Percentiles rank a stretch among this genome's conserved stretches.
phyloP scores from a whole-genome alignment of 441 rosid species.

The Gossypium aridum region DNA sequence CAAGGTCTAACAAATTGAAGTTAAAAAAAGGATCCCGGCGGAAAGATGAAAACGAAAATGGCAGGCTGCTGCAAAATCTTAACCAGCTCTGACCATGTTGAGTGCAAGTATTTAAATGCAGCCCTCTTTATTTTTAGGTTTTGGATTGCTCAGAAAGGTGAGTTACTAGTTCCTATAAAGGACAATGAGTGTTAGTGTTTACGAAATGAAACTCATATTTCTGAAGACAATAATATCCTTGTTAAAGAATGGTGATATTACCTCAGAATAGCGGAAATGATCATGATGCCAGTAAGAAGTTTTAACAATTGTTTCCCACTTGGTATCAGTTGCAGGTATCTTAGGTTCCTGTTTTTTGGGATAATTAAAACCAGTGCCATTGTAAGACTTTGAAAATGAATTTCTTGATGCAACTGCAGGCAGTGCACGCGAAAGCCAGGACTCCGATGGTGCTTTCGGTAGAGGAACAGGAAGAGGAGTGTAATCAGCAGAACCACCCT shows the following conservation, averaged over 20 bases:
- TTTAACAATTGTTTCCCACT: constrained; percentile 94
- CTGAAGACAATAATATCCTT: neutral
- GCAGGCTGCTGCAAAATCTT: constrained; percentile 11
- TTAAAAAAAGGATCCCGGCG: constrained; percentile 3
- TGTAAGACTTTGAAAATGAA: constrained; percentile 27
- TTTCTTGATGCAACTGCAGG: neutral
- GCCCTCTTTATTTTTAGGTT: constrained; percentile 19
- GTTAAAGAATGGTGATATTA: constrained; percentile 13
- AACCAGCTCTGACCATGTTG: constrained; percentile 8
- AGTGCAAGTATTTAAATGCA: neutral
- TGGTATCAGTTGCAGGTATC: constrained; percentile 31
- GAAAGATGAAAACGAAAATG: neutral
- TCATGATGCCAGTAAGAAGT: constrained; percentile 45
- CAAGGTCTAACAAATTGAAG: neutral
- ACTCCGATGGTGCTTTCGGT: neutral
- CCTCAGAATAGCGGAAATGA: constrained; percentile 52
- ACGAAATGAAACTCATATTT: neutral
- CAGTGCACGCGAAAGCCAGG: constrained; percentile 1
- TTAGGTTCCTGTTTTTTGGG: constrained; percentile 38
- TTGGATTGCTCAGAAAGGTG: constrained; percentile 39
- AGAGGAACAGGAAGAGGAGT: neutral
- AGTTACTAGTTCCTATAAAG: constrained; percentile 52
- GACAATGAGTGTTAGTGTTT: neutral
- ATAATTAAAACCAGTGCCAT: constrained; percentile 20
- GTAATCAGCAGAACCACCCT: neutral